phyloP scores from a whole-genome alignment of 2,329 filamentous ascomycete genomes.

The Teratosphaeria viscida region DNA sequence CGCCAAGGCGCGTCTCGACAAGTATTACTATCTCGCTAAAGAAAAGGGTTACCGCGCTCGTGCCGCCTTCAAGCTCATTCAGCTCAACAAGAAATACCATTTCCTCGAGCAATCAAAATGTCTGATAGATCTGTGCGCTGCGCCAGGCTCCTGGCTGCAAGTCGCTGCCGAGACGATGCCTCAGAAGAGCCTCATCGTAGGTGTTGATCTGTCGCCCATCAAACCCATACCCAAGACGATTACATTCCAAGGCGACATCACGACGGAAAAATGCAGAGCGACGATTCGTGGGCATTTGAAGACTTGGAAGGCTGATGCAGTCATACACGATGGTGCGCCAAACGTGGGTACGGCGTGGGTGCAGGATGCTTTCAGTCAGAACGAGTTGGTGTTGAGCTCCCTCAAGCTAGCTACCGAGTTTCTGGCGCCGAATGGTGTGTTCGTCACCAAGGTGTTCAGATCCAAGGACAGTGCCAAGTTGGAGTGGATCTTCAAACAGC shows the following conservation, averaged over 20 bases:
- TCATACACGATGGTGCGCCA: constrained; percentile 91
- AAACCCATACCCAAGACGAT: constrained; percentile 92
- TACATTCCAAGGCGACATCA: constrained; percentile 95
- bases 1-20: constrained; percentile 95
- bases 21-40: constrained; percentile 98
- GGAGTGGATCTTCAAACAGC: constrained; percentile 94
- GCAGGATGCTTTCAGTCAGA: constrained; percentile 96
- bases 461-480: constrained; percentile 95
- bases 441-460: constrained; percentile 95
- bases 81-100: constrained; percentile 98
- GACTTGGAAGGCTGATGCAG: constrained; percentile 90
- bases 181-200: constrained; percentile 76
- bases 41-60: constrained; percentile 94
- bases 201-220: constrained; percentile 89
- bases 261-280: constrained; percentile 86
- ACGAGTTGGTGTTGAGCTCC: constrained; percentile 79
- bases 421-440: constrained; percentile 75
- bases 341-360: constrained; percentile 98
- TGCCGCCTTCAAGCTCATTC: constrained; percentile 95
- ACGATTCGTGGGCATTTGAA: constrained; percentile 85
- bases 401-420: constrained; percentile 95
- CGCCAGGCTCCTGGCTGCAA: constrained; percentile 94
- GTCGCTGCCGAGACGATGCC: constrained; percentile 95
- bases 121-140: constrained; percentile 91
- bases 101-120: constrained; percentile 97